Percentiles rank a stretch among this genome's conserved stretches.
Conservation (phyloP, 176 grass and related monocot genomes). For the Hordeum vulgare region MorexV3_pseudomolecules_assembly NC_058518.1:238987749-238988248, state of each 20-base stretch:
- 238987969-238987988: conserved; percentile 55
- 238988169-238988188: too few species aligned
- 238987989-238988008: background rate
- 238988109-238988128: too few species aligned
- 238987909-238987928: conserved; percentile 46
- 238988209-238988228: too few species aligned
- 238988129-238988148: too few species aligned
- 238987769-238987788: background rate
- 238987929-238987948: conserved; percentile 80
- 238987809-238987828: background rate
- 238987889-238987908: conserved; percentile 20
- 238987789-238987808: background rate
- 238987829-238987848: background rate
- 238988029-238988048: too few species aligned
- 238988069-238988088: too few species aligned
- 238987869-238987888: background rate
- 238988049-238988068: too few species aligned
- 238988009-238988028: background rate
- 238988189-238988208: too few species aligned
- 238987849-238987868: background rate
- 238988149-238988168: too few species aligned
- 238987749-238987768: background rate
- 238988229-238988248: too few species aligned
- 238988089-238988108: too few species aligned
- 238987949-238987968: conserved; percentile 77